phyloP scores from a whole-genome alignment of 805 yeast species.

The Candida ulmi region DNA sequence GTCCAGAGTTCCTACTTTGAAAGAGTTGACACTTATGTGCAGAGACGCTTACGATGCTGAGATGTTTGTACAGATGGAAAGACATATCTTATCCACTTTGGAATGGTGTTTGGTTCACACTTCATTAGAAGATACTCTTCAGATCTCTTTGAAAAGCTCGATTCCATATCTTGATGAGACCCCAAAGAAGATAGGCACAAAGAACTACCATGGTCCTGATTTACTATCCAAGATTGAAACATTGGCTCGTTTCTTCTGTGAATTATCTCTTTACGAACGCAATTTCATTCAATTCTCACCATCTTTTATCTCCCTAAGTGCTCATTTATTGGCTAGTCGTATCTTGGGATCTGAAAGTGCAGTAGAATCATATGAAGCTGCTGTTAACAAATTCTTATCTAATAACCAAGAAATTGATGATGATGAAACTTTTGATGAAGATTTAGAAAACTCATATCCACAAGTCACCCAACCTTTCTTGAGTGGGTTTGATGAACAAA shows the following conservation, averaged over 20 bases:
- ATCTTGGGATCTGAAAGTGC: constrained; percentile 32
- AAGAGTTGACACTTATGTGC: constrained; percentile 61
- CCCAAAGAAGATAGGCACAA: constrained; percentile 15
- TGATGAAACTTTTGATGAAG: constrained; percentile 21
- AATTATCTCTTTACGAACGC: constrained; percentile 45
- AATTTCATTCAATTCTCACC: constrained; percentile 40
- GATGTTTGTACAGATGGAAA: constrained; percentile 74
- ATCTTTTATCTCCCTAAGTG: constrained; percentile 42
- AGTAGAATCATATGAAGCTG: constrained; percentile 13
- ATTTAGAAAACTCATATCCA: constrained; percentile 20
- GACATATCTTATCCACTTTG: constrained; percentile 64
- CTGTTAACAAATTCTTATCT: constrained; percentile 9
- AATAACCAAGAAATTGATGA: constrained; percentile 14
- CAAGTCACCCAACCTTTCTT: constrained; percentile 19
- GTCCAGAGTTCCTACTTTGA: constrained; percentile 57
- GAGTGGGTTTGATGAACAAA: constrained; percentile 18
- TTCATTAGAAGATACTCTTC: constrained; percentile 24
- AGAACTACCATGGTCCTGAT: constrained; percentile 10
- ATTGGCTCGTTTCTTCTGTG: constrained; percentile 47
- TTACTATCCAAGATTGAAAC: constrained; percentile 8
- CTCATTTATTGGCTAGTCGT: constrained; percentile 45
- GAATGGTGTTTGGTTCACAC: constrained; percentile 47
- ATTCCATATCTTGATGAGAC: constrained; percentile 11
- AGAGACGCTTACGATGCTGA: constrained; percentile 56
- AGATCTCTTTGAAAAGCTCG: constrained; percentile 13